phyloP scores from a whole-genome alignment of 768 basidiomycete genomes.

The Hydnomerulius pinastri region DNA sequence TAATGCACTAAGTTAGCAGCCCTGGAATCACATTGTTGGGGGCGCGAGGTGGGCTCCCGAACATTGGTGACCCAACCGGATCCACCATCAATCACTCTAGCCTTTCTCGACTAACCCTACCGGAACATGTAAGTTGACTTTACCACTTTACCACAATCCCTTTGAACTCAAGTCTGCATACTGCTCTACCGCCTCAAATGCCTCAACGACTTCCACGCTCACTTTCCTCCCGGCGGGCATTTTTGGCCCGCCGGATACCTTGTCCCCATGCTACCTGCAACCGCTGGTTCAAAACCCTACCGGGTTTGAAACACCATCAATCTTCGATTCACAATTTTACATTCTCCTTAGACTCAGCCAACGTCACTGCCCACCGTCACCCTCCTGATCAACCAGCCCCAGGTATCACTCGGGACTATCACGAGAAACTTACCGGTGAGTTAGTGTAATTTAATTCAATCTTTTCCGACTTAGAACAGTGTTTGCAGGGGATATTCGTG shows the following conservation, averaged over 20 bases:
- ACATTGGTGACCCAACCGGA: no score
- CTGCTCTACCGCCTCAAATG: not conserved
- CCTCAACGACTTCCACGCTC: not conserved
- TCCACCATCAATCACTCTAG: no score
- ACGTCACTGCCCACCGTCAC: not conserved
- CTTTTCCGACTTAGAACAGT: no score
- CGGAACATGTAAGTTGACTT: no score
- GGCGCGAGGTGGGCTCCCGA: not conserved
- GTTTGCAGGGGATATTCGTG: no score
- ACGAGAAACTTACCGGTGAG: slow-evolving; percentile 1
- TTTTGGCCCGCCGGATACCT: not conserved
- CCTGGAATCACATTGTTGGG: not conserved
- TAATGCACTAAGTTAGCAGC: not conserved
- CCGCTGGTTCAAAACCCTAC: slow-evolving; percentile 1
- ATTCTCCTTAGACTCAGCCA: not conserved
- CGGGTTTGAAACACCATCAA: slow-evolving; percentile 1
- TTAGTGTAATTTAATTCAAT: not conserved
- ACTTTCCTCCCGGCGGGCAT: not conserved
- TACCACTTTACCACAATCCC: not conserved
- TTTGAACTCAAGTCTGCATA: not conserved
- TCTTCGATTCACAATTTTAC: not conserved
- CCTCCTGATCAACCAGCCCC: not conserved
- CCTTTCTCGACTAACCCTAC: not conserved
- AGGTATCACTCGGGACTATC: not conserved
- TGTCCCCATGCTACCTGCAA: not conserved